Base-by-base conservation (phyloP, 495 filamentous ascomycete species). In the Talaromyces proteolyticus region DNA sequence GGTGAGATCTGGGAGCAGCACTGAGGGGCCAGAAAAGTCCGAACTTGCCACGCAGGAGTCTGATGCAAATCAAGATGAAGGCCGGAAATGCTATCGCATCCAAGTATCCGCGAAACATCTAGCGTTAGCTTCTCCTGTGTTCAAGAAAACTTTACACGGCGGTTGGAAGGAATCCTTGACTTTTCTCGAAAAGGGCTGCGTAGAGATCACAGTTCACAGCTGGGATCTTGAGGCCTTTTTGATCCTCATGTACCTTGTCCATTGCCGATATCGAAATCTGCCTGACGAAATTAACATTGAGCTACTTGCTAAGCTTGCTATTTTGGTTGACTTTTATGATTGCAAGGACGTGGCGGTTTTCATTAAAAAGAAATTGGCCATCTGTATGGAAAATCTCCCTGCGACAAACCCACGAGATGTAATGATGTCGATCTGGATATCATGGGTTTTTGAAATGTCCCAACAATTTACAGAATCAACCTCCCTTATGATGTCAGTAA, bases 31-130 rank as follows among this genome's bases (percentile, higher is more conserved):
- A 21, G n/a, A 6, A 6, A n/a, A n/a, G n/a, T n/a, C n/a, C n/a
- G 16, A 42, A 17, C 6, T 6, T 5, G 6, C n/a, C 16, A 5
- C 5, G 5, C 6, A 42, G 6, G 5, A 5, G 8, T 8, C n/a
- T 16, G 49, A 42, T 36, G 38, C 42, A 26, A 34, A 26, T 37
- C 6, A n/a, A 3, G 3, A 24, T 19, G 7, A 48, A 6, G 17
- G 10, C 19, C n/a, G 6, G 14, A 37, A 19, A 24, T 24, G 17
- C 14, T 49, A 14, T 37, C 36, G 25, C 6, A 53, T 61, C 16
- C 71, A 61, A n/a, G 67, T 74, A 11, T 78, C 72, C 3, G 76
- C 73, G 0, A 69, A 64, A 29, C 71, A 76, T 47, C 52, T 79
- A 8, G 51, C 53, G 4, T 55, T 76, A 4, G 69, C 68, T 0